Evolutionary conservation across 169 alveolate genomes (phyloP).

Genomic region (Plasmodium blacklocki): DNA sequence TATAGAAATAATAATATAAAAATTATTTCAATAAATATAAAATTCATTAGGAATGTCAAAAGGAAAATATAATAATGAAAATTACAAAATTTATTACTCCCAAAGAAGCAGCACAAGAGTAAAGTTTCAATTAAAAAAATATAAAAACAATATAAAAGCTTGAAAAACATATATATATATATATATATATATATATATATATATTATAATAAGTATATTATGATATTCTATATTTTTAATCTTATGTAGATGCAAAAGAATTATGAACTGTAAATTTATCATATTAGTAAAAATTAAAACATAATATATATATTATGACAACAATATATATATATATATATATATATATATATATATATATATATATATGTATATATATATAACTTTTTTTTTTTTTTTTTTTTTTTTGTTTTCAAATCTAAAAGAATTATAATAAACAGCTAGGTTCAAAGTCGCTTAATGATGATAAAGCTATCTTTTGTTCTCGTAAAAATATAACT

Average conservation of each 20-base stretch:
- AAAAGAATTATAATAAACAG: conserved; percentile 36
- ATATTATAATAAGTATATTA: neutral
- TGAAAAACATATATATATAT: neutral
- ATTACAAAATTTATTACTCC: conserved; percentile 31
- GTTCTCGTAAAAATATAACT: conserved; percentile 32
- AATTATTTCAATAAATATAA: neutral
- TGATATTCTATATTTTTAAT: neutral
- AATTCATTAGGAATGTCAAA: conserved; percentile 45
- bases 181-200: neutral
- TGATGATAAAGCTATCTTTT: conserved; percentile 23
- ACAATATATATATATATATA: neutral
- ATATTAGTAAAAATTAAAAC: conserved; percentile 42
- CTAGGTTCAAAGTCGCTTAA: neutral
- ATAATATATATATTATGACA: neutral
- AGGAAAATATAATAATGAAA: conserved; percentile 29
- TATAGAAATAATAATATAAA: neutral
- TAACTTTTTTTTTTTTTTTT: neutral
- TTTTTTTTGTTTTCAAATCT: neutral
- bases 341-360: neutral
- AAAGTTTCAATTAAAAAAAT: conserved; percentile 13
- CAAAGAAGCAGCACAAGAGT: conserved; percentile 68
- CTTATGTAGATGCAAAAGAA: conserved; percentile 33
- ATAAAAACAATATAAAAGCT: neutral
- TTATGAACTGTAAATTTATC: conserved; percentile 50
- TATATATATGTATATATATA: neutral